Evolutionary conservation across 805 yeast species (phyloP), one percentile per base, ranked within the genome.

Genomic region (Kregervanrija fluxuum): DNA sequence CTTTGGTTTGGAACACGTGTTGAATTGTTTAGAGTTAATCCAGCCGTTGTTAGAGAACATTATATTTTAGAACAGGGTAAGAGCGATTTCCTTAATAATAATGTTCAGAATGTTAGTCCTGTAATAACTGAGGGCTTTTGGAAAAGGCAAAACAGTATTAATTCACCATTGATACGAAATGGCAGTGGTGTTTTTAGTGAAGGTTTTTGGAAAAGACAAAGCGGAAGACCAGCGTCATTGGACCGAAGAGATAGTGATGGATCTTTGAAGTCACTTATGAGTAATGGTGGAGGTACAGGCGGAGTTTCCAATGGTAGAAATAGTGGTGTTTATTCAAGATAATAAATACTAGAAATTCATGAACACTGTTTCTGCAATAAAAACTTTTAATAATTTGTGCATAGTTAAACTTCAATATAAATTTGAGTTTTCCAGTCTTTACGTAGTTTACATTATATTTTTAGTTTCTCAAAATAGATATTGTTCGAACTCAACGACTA

Each of bases 1-100:
- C 57, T 67, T n/a, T 77, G 79, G 77, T 55, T 57, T 10, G 66
- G 66, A 3, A 72, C 79, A 1, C 51, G 57, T n/a, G 61, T 75
- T n/a, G 61, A 53, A 42, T 57, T 77, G 12, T 75, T 77, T 58
- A 65, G 60, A 37, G 54, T 70, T 10, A 57, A 55, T 33, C 43
- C 50, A 5, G 17, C 30, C 8, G 5, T 47, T 6, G 8, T 50
- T 2, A 43, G 40, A 22, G 51, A 47, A 1, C 53, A 50, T 40
- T 45, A 16, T 35, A 14, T 31, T n/a, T 31, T 45, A 28, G 47
- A 48, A 15, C 47, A 43, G 33, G 46, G 44, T 13, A 42, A 37
- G 30, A 37, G 44, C 35, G 49, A 46, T 2, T 12, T 22, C 6
- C 28, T 38, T n/a, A 30, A 33, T 15, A 41, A 5, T 15, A 6